phyloP scores from a whole-genome alignment of 495 filamentous ascomycete species.

The Coniosporium apollinis region DNA sequence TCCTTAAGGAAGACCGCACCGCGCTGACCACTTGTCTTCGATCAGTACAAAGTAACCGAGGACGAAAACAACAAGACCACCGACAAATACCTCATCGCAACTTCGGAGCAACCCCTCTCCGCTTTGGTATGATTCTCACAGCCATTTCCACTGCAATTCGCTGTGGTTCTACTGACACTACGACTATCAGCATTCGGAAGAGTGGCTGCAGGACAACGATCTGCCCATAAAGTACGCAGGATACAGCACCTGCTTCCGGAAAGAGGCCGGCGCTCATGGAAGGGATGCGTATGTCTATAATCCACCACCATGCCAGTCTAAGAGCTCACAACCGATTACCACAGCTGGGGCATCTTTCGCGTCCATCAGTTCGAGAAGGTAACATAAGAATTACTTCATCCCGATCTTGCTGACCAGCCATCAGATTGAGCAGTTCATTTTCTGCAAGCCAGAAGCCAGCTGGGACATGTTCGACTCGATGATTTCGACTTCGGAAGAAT shows the following conservation, averaged over 20 bases:
- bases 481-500: slow-evolving; percentile 79
- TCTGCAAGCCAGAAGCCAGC: slow-evolving; percentile 85
- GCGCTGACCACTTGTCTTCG: background rate
- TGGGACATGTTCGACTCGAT: slow-evolving; percentile 90
- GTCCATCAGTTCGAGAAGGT: slow-evolving; percentile 98
- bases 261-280: slow-evolving; percentile 83
- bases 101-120: slow-evolving; percentile 87
- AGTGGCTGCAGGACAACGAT: slow-evolving; percentile 76
- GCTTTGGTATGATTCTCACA: too few relatives aligned
- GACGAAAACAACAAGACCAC: slow-evolving; percentile 60
- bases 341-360: slow-evolving; percentile 95
- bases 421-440: slow-evolving; percentile 80
- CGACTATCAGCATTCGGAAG: slow-evolving; percentile 84
- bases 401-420: background rate
- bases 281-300: too few relatives aligned
- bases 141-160: too few relatives aligned
- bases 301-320: too few relatives aligned
- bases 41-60: slow-evolving; percentile 80
- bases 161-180: too few relatives aligned
- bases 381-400: slow-evolving; percentile 10
- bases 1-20: background rate
- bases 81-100: slow-evolving; percentile 96
- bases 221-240: slow-evolving; percentile 88
- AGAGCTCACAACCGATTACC: too few relatives aligned
- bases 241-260: slow-evolving; percentile 85